Conservation (phyloP, 169 alveolate genomes). For the Prorocentrum cordatum region DNA sequence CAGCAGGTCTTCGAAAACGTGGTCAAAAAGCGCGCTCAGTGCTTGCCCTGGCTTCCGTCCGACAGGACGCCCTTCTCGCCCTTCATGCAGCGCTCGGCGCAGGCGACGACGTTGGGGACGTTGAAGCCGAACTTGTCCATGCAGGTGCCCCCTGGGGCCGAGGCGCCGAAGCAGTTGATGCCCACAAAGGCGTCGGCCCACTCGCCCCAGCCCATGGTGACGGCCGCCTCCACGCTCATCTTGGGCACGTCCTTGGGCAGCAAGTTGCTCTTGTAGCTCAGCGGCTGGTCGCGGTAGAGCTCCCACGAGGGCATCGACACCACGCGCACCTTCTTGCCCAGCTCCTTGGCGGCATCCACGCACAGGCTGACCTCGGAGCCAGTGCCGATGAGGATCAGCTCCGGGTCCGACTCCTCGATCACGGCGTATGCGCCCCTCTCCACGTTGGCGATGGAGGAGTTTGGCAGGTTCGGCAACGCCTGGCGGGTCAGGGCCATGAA, state of each 20-base stretch:
- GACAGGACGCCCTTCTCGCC: too few relatives aligned
- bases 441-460: not conserved
- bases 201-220: slow-evolving; percentile 25
- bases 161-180: slow-evolving; percentile 3
- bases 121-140: slow-evolving; percentile 2
- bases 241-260: too few relatives aligned
- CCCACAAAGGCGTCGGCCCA: not conserved
- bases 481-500: not conserved
- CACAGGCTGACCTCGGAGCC: not conserved
- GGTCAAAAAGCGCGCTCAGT: too few relatives aligned
- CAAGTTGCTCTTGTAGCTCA: not conserved
- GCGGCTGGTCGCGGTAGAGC: not conserved
- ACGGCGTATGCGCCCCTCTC: not conserved
- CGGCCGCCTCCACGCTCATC: slow-evolving; percentile 26
- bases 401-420: not conserved
- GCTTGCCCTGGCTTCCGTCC: too few relatives aligned
- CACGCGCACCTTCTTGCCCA: not conserved
- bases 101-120: too few relatives aligned
- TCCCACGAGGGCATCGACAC: slow-evolving; percentile 22
- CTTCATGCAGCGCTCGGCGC: too few relatives aligned
- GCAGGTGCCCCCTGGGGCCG: slow-evolving; percentile 11
- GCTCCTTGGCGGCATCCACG: not conserved
- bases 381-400: not conserved
- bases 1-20: too few relatives aligned
- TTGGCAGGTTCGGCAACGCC: not conserved